Evolutionary conservation across 495 filamentous ascomycete species (phyloP).

Genomic region (Penicillium dipodomyicola): DNA sequence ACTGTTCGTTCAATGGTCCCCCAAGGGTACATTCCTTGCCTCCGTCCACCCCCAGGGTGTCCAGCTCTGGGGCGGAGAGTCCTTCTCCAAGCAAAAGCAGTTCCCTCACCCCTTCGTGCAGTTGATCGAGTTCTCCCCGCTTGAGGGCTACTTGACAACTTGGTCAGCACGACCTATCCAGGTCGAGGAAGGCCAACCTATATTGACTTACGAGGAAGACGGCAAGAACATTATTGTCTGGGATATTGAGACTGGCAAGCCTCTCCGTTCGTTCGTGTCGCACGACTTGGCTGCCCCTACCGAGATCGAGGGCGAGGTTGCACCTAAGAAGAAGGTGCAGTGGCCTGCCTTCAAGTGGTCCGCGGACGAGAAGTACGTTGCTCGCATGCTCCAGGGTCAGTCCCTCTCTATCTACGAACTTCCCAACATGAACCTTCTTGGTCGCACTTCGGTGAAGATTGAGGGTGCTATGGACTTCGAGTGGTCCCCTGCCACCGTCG

Average conservation of each 20-base stretch:
- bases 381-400: conserved; percentile 80
- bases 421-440: conserved; percentile 85
- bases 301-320: conserved; percentile 57
- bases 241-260: conserved; percentile 89
- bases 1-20: conserved; percentile 95
- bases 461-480: conserved; percentile 97
- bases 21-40: conserved; percentile 86
- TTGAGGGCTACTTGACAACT: conserved; percentile 89
- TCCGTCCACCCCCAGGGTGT: conserved; percentile 95
- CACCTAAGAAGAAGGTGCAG: conserved; percentile 85
- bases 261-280: conserved; percentile 86
- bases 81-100: conserved; percentile 85
- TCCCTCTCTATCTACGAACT: conserved; percentile 94
- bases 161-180: conserved; percentile 92
- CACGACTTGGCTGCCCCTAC: conserved; percentile 67
- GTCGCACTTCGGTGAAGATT: conserved; percentile 87
- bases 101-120: conserved; percentile 95
- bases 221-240: conserved; percentile 99
- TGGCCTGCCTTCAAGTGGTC: conserved; percentile 99
- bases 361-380: conserved; percentile 93
- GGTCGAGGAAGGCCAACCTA: conserved; percentile 77
- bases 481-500: conserved; percentile 82
- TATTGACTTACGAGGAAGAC: conserved; percentile 85
- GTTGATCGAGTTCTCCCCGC: conserved; percentile 90
- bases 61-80: conserved; percentile 89